phyloP scores from a whole-genome alignment of 129 eudicot genomes.

The Centella asiatica region DNA sequence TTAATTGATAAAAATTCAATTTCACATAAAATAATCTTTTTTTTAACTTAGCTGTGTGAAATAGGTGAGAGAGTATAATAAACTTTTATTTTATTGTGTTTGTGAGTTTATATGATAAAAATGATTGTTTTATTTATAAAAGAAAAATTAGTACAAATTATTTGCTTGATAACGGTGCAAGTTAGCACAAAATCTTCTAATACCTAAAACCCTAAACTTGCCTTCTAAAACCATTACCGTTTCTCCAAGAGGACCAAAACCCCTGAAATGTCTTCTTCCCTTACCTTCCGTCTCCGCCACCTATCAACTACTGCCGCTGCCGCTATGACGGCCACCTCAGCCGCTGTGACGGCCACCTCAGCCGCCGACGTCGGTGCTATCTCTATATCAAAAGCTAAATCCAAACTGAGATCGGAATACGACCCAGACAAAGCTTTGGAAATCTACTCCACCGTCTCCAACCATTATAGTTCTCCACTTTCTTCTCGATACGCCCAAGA shows the following conservation, averaged over 20 bases:
- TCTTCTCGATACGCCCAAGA: conserved; percentile 68
- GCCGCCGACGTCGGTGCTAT: conserved; percentile 17
- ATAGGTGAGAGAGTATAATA: no score
- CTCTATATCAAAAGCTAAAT: conserved; percentile 62
- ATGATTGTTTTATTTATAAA: no score
- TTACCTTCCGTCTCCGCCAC: conserved; percentile 52
- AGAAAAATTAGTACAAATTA: no score
- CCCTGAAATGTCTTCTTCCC: conserved; percentile 51
- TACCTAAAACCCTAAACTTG: not conserved
- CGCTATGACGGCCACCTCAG: conserved; percentile 23
- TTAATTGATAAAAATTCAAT: no score
- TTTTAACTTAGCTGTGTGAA: no score
- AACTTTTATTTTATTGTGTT: no score
- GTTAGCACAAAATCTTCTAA: not conserved
- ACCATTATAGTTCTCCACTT: conserved; percentile 45
- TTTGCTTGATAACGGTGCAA: no score
- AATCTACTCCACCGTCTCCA: conserved; percentile 55
- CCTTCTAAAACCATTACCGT: conserved; percentile 3
- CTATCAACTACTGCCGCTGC: conserved; percentile 43
- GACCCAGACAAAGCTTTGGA: conserved; percentile 77
- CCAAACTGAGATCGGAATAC: conserved; percentile 40
- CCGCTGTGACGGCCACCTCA: conserved; percentile 11
- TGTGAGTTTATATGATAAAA: no score
- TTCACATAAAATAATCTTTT: no score
- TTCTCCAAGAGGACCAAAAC: conserved; percentile 33